Evolutionary conservation across 129 eudicot genomes (phyloP).

Genomic region (Lonicera japonica): DNA sequence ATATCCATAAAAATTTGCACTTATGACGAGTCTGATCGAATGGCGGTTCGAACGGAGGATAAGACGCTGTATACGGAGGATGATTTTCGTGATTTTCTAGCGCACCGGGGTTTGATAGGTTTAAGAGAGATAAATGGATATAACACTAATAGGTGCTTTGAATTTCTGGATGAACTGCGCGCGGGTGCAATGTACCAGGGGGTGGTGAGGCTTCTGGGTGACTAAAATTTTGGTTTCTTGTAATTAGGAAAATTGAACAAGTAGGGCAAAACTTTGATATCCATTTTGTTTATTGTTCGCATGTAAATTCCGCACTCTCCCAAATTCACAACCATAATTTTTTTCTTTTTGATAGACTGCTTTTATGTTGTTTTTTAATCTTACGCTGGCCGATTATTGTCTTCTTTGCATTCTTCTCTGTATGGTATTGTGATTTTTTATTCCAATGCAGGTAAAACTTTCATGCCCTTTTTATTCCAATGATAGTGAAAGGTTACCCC

Average conservation of each 20-base stretch:
- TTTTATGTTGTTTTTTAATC: constrained; percentile 3
- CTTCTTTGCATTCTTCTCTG: no score
- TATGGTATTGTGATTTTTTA: no score
- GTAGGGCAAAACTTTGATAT: background rate
- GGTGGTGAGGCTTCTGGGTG: constrained; percentile 35
- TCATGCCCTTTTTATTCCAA: no score
- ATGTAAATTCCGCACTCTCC: background rate
- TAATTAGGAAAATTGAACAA: background rate
- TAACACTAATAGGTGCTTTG: constrained; percentile 17
- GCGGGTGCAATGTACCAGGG: constrained; percentile 46
- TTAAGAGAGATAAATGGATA: constrained; percentile 46
- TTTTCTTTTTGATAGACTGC: background rate
- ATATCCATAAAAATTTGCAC: constrained; percentile 39
- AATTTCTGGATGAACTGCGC: constrained; percentile 41
- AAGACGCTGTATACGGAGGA: constrained; percentile 46
- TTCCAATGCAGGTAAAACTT: no score
- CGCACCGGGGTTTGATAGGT: constrained; percentile 33
- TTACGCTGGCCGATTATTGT: background rate
- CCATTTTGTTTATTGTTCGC: background rate
- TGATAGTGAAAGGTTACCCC: no score
- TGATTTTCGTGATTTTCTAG: constrained; percentile 35
- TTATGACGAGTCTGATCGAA: constrained; percentile 39
- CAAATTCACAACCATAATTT: background rate
- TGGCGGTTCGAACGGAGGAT: constrained; percentile 43
- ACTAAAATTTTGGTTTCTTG: constrained; percentile 12